Evolutionary conservation across 176 grass and related monocot species (phyloP), one percentile per base, ranked within the genome.

Genomic region (Cymbopogon citratus): DNA sequence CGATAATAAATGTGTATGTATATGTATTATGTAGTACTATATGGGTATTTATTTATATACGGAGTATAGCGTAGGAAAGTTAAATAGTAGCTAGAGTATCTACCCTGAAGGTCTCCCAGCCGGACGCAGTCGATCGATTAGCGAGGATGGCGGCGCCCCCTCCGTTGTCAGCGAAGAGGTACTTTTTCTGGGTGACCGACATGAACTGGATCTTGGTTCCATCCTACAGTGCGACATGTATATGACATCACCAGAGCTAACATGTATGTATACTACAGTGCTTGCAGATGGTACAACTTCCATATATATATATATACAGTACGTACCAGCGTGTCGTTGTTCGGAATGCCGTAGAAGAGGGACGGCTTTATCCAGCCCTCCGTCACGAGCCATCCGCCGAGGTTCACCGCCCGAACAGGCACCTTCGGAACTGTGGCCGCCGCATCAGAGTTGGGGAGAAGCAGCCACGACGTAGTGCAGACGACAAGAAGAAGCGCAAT

Each of bases 331-430:
- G 85, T 19, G 23, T 90, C 85, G 3, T 90, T 95, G 64, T 92
- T 95, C 3, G 59, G 48, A 21, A 95, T 95, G 79, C 44, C 85
- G 21, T 95, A 39, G 41, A 95, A 95, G 85, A 95, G 90, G 24
- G 74, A 86, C 0, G 87, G 87, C 23, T 83, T 26, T n/a, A 95
- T 92, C 90, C 93, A 95, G 35, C 93, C 93, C 79, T 95, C 93
- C 0, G 82, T 92, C 14, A 95, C 60, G 0, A 95, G 85, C 93
- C 93, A 95, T 5, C 90, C 87, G 8, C 93, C 93, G 8, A 95
- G 87, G 79, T 83, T 90, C 63, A 95, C 90, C 4, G 93, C 85
- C 75, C 84, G 79, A 3, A 95, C 49, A 54, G 49, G 49, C 18
- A 54, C 18, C 49, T 54, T 73, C 1, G 74, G 79, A 13, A 36